phyloP scores from a whole-genome alignment of 495 filamentous ascomycete species.

The Penicillium maclennaniae region DNA sequence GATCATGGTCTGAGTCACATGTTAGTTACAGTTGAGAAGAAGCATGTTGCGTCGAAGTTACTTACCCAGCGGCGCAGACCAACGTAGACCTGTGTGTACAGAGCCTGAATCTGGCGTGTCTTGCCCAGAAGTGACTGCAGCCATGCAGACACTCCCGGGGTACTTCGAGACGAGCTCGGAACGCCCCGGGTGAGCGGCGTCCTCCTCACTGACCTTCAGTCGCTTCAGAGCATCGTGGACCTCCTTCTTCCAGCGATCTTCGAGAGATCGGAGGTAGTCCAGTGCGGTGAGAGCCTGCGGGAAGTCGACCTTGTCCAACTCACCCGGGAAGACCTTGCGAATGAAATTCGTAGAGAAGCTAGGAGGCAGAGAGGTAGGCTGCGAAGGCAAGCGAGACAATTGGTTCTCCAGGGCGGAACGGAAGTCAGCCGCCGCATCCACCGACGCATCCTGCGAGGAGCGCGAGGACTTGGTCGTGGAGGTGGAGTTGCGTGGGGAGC shows the following conservation, averaged over 20 bases:
- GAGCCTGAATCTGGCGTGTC: constrained; percentile 53
- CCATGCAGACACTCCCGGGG: constrained; percentile 54
- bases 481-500: constrained; percentile 34
- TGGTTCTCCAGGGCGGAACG: constrained; percentile 59
- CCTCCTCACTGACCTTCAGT: constrained; percentile 40
- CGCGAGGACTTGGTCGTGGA: constrained; percentile 28
- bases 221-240: constrained; percentile 42
- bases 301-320: constrained; percentile 62
- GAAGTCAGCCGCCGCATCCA: constrained; percentile 56
- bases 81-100: constrained; percentile 65
- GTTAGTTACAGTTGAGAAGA: background rate
- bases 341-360: constrained; percentile 65
- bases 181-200: constrained; percentile 26
- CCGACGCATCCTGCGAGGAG: constrained; percentile 32
- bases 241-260: constrained; percentile 62
- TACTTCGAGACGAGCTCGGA: constrained; percentile 43
- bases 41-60: background rate
- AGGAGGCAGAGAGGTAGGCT: constrained; percentile 64
- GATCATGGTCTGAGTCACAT: constrained; percentile 53
- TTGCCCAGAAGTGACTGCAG: constrained; percentile 49
- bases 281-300: constrained; percentile 66
- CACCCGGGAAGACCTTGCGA: constrained; percentile 55
- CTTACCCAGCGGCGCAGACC: constrained; percentile 68
- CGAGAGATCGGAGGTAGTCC: constrained; percentile 68
- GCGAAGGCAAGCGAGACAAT: constrained; percentile 57